phyloP scores from a whole-genome alignment of 257 asterid genomes.

The Solanum chaucha region DNA sequence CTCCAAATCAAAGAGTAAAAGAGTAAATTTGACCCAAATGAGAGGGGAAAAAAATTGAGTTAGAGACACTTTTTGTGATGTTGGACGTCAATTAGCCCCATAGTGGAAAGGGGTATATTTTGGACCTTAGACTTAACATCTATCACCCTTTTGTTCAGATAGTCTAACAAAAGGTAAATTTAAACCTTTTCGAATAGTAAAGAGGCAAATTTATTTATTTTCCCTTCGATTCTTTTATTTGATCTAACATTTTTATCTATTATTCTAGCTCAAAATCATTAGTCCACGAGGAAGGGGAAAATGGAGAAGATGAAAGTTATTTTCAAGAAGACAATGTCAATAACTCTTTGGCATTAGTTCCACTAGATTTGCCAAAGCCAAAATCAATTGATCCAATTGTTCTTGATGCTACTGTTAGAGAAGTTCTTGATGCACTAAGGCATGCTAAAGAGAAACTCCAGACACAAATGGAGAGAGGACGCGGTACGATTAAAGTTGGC shows the following conservation, averaged over 20 bases:
- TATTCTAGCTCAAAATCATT: slow-evolving; percentile 12
- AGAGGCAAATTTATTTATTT: background rate
- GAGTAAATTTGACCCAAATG: background rate
- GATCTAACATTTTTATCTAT: background rate
- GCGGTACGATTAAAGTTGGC: slow-evolving; percentile 34
- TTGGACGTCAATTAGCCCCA: background rate
- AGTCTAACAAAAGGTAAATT: background rate
- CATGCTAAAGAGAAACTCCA: slow-evolving; percentile 57
- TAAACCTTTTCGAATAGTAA: background rate
- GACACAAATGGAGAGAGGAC: slow-evolving; percentile 43
- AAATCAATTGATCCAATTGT: slow-evolving; percentile 37
- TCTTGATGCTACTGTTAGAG: slow-evolving; percentile 59
- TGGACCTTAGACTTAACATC: background rate
- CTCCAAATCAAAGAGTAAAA: background rate
- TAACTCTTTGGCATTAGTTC: slow-evolving; percentile 40
- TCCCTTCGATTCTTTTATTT: background rate
- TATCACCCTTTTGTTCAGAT: background rate
- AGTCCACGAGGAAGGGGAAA: slow-evolving; percentile 1
- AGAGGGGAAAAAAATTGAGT: background rate
- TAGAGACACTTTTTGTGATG: background rate
- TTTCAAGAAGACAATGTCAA: slow-evolving; percentile 16
- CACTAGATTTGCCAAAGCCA: slow-evolving; percentile 15
- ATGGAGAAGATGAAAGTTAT: background rate
- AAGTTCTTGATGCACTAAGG: slow-evolving; percentile 44
- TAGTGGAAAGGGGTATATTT: background rate